Base-by-base conservation (phyloP, 345 rosid species). In the Limnanthes douglasii region DNA sequence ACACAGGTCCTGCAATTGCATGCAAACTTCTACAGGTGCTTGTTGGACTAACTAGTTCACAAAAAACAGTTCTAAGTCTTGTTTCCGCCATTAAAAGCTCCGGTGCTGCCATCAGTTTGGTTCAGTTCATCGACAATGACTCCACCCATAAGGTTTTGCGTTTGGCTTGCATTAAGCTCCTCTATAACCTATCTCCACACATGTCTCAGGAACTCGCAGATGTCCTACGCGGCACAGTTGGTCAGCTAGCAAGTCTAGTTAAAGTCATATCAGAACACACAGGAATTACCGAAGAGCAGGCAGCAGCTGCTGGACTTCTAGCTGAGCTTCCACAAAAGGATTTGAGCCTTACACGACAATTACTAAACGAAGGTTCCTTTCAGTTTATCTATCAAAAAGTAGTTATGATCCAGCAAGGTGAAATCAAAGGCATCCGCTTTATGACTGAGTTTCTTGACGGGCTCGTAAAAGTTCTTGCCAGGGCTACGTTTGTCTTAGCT, bases 291-390 rank as follows among this genome's bases (percentile, higher is more conserved):
- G 94, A 90, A 47, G 98, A 83, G 63, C 98, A 90, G 59, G 77
- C 95, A 27, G 84, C 64, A 29, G 94, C 95, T 31, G 77, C 78
- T 40, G 77, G 95, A 39, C 86, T 90, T 46, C 56, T 90, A 56
- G 92, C 95, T 46, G 94, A 72, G 53, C 90, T 90, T n/a, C 98
- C 98, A 5, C 95, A 79, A 65, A 64, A 69, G 51, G 98, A 83
- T 74, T 56, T 75, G 68, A 81, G 75, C 31, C 70, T 90, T 38
- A 79, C 98, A 4, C 52, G 78, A 51, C 86, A 74, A 65, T 72
- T 90, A 86, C 69, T 79, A 32, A 84, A 64, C 11, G 92, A 83
- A 3, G 62, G 75, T 43, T 78, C 93, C 43, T 83, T 88, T 33
- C 63, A 63, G 48, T 54, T 59, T 48, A 68, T 88, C 46, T 50